Evolutionary conservation across 441 rosid genomes (phyloP).

Genomic region (Gossypium schwendimanii): DNA sequence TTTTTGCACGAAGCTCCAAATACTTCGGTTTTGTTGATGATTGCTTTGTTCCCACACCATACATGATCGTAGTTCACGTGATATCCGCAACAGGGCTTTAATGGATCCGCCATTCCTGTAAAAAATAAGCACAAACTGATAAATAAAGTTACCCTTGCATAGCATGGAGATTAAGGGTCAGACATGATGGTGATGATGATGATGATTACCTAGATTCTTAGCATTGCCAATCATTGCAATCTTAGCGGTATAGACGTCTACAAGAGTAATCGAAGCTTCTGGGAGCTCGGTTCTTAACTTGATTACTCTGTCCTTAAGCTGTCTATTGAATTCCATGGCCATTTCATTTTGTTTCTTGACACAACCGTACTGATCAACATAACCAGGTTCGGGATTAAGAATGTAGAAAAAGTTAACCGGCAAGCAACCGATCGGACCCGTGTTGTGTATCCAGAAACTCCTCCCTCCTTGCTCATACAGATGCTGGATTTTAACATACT

Average conservation of each 20-base stretch:
- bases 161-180: too few species aligned
- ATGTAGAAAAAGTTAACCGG: slow-evolving; percentile 53
- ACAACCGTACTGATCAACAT: slow-evolving; percentile 37
- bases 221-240: slow-evolving; percentile 48
- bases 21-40: slow-evolving; percentile 43
- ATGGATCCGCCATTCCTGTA: slow-evolving; percentile 63
- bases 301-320: slow-evolving; percentile 47
- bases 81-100: slow-evolving; percentile 79
- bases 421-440: slow-evolving; percentile 63
- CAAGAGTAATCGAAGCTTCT: slow-evolving; percentile 50
- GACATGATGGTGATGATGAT: too few species aligned
- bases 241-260: slow-evolving; percentile 55
- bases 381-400: slow-evolving; percentile 45
- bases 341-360: slow-evolving; percentile 52
- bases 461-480: slow-evolving; percentile 72
- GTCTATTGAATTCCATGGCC: slow-evolving; percentile 55
- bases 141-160: background rate
- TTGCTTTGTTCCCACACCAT: slow-evolving; percentile 74
- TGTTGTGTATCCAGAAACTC: slow-evolving; percentile 67
- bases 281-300: slow-evolving; percentile 51
- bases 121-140: background rate
- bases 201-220: slow-evolving; percentile 37
- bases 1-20: slow-evolving; percentile 56
- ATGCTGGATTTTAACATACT: slow-evolving; percentile 15
- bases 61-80: slow-evolving; percentile 64